Conservation (phyloP, 495 filamentous ascomycete species). For the Hypoxylon subgilvum region DNA sequence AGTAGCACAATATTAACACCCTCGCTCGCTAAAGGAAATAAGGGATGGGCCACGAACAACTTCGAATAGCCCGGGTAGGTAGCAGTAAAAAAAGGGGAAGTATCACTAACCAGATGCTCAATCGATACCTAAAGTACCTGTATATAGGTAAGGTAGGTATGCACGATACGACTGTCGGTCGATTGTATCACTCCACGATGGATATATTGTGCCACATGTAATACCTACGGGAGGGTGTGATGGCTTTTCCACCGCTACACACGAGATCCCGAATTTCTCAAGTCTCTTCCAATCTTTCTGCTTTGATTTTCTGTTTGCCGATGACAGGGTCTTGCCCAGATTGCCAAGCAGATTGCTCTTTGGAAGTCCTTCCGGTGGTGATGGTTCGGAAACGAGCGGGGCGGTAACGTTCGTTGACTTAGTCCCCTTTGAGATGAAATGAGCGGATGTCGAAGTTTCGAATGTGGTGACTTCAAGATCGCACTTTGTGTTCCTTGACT, state of each 20-base stretch:
- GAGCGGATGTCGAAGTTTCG: conserved; percentile 29
- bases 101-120: conserved; percentile 23
- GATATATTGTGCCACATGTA: conserved; percentile 22
- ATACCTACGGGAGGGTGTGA: conserved; percentile 4
- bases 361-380: conserved; percentile 4
- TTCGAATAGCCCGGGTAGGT: too few relatives aligned
- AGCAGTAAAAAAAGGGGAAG: conserved; percentile 3
- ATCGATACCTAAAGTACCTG: not conserved
- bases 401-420: conserved; percentile 19
- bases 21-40: conserved; percentile 3
- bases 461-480: conserved; percentile 30
- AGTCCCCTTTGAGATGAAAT: conserved; percentile 24
- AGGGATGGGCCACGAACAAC: not conserved
- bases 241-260: conserved; percentile 5
- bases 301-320: conserved; percentile 16
- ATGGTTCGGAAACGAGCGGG: conserved; percentile 34
- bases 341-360: conserved; percentile 14
- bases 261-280: conserved; percentile 10
- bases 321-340: conserved; percentile 21
- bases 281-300: not conserved
- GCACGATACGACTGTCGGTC: conserved; percentile 19
- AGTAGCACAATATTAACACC: conserved; percentile 7
- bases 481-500: conserved; percentile 27
- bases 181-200: conserved; percentile 15
- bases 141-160: not conserved